A percentile compares a stretch with the other conserved stretches of the same genome.
These are phyloP conservation scores for Phialophora tarda DNA, from an alignment of 2,329 filamentous ascomycete genomes.

Conservation along the genomic window DNA sequence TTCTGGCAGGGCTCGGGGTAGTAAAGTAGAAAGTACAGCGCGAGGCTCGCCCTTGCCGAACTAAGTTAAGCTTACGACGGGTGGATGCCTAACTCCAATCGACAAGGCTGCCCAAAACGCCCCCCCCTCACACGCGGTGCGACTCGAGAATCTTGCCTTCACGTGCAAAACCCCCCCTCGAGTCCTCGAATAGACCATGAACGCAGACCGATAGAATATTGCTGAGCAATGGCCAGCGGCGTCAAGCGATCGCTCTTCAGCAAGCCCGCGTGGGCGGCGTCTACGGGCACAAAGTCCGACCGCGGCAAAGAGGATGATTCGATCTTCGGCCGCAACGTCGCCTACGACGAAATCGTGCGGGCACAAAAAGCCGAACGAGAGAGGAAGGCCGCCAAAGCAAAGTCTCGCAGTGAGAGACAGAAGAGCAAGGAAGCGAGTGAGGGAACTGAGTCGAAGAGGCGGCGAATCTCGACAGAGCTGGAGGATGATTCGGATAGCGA, in stretches of 20 bases:
- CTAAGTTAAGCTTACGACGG: neutral
- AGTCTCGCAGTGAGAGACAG: conserved; percentile 37
- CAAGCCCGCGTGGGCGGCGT: conserved; percentile 56
- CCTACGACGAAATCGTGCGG: conserved; percentile 54
- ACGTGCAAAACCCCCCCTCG: neutral
- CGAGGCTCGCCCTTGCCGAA: conserved; percentile 7
- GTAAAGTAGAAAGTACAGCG: neutral
- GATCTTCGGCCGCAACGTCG: conserved; percentile 57
- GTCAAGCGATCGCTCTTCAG: conserved; percentile 61
- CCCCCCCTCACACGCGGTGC: neutral
- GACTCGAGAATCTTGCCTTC: neutral
- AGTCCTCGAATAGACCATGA: neutral
- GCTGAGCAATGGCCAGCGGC: conserved; percentile 22
- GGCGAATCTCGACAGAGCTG: conserved; percentile 35
- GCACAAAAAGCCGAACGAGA: conserved; percentile 48
- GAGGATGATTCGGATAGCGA: conserved; percentile 23
- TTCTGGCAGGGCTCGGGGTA: too few species aligned
- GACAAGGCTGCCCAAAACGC: conserved; percentile 6
- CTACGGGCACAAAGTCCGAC: conserved; percentile 10
- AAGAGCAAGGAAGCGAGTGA: conserved; percentile 33
- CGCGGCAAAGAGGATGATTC: conserved; percentile 42
- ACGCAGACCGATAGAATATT: neutral
- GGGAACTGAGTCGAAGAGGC: conserved; percentile 43
- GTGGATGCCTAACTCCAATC: neutral
- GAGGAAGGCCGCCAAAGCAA: conserved; percentile 42